These are phyloP conservation scores for Hypoxylon rubiginosum DNA, from an alignment of 2,329 filamentous ascomycete genomes.

Conservation along the genomic window DNA sequence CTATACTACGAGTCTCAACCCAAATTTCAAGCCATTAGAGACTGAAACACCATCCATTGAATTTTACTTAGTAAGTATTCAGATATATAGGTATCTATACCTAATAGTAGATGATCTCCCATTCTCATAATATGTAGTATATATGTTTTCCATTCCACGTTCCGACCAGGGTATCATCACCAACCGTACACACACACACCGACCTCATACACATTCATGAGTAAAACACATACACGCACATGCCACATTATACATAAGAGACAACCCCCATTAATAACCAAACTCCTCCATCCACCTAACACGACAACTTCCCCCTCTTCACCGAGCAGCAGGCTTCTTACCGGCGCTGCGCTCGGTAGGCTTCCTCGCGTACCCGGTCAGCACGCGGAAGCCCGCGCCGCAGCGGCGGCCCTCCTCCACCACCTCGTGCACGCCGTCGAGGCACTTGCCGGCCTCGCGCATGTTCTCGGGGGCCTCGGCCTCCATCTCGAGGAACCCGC, in stretches of 20 bases:
- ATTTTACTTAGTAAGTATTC: neutral
- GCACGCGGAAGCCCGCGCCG: constrained; percentile 71
- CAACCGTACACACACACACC: constrained; percentile 16
- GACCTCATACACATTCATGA: constrained; percentile 19
- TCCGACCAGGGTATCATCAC: constrained; percentile 39
- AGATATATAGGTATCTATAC: neutral
- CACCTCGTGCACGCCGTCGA: constrained; percentile 71
- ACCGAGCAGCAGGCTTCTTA: neutral
- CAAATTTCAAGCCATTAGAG: neutral
- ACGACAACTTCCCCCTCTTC: no score
- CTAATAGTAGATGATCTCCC: constrained; percentile 8
- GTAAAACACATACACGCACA: constrained; percentile 14
- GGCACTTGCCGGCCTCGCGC: constrained; percentile 69
- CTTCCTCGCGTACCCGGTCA: constrained; percentile 75
- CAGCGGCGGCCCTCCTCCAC: constrained; percentile 73
- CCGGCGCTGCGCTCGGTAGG: constrained; percentile 55
- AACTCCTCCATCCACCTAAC: no score
- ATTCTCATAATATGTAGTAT: constrained; percentile 10
- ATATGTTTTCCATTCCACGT: constrained; percentile 7
- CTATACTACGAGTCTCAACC: neutral
- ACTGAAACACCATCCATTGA: neutral
- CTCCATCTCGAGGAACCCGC: constrained; percentile 58
- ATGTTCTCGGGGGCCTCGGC: constrained; percentile 64
- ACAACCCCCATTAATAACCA: neutral
- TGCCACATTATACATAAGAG: constrained; percentile 30